These are phyloP conservation scores for Cucurbita argyrosperma DNA, from an alignment of 306 rosid species.

Conservation along the genomic window DNA sequence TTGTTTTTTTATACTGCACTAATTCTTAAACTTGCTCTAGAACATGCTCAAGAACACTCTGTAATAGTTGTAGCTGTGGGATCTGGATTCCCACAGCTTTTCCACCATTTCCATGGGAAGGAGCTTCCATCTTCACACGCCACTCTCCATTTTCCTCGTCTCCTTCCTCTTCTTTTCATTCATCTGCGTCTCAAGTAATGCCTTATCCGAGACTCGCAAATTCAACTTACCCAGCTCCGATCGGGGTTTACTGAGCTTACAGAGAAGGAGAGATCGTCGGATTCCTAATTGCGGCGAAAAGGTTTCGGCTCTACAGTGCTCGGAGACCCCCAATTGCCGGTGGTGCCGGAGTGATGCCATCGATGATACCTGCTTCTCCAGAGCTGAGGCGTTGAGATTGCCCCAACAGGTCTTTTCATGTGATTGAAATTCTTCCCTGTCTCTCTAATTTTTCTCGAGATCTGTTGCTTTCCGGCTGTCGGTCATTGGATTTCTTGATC, in stretches of 20 bases:
- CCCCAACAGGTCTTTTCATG: conserved; percentile 77
- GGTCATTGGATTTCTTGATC: background rate
- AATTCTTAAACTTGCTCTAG: no score
- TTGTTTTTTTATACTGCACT: no score
- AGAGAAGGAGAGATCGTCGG: conserved; percentile 5
- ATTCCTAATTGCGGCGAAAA: conserved; percentile 40
- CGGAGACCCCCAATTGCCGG: conserved; percentile 43
- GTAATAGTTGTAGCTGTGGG: background rate
- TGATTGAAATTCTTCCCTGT: conserved; percentile 12
- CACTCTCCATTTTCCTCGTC: conserved; percentile 10
- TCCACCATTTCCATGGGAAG: conserved; percentile 11
- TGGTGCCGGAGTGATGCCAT: conserved; percentile 70
- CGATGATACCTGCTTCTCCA: conserved; percentile 68
- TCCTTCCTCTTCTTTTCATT: conserved; percentile 8
- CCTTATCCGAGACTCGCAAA: conserved; percentile 9
- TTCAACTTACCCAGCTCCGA: conserved; percentile 6
- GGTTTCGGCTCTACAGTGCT: conserved; percentile 36
- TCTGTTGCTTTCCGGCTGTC: background rate
- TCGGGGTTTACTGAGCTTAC: conserved; percentile 15
- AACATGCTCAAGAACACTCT: no score
- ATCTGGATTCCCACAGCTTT: background rate
- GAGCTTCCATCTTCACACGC: background rate
- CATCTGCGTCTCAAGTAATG: conserved; percentile 16
- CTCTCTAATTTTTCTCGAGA: background rate
- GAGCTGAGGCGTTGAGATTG: conserved; percentile 58